Evolutionary conservation across 768 basidiomycete genomes (phyloP), one percentile per base, ranked within the genome.

Genomic region (Kwoniella europaea): DNA sequence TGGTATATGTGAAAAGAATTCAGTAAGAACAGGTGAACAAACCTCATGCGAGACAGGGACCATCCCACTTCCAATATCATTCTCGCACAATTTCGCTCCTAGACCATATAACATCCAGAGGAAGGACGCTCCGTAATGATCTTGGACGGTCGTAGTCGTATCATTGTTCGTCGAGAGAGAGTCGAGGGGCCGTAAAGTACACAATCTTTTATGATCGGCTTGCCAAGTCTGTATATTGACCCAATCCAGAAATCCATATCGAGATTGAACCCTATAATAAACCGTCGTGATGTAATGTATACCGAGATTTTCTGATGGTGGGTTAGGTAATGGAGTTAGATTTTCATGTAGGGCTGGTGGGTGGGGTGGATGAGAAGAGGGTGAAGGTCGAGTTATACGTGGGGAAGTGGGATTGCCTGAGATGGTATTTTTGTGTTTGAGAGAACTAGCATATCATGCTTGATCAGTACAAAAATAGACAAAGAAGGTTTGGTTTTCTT

Each of bases 201-300:
- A 65, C 20, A 65, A 41, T 12, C 53, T 18, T 12, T n/a, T 55
- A n/a, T 43, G 12, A 10, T 29, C 20, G 2, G 50, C 22, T 55
- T 65, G 63, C 63, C 63, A 65, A 54, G 6, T 35, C 20, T 65
- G 63, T n/a, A 65, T 54, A 55, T n/a, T 50, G n/a, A 65, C 22
- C 63, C 63, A 65, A 50, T 65, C 63, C 12, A 65, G 12, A 35
- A 65, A 65, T 10, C 63, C 63, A 55, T 65, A 65, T 54, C 63
- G 16, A 29, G 63, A 18, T 65, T 65, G 63, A 24, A 65, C 43
- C 7, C 63, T 35, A 29, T 65, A 65, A 29, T 65, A 65, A n/a
- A 65, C 63, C 50, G 63, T 65, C 16, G 63, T 20, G 44, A 65
- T 65, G 44, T 65, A 65, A 41, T 54, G 63, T 16, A 46, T 65